Conservation (phyloP, 1,139 yeast species). For the Yamadazyma oceani region DNA sequence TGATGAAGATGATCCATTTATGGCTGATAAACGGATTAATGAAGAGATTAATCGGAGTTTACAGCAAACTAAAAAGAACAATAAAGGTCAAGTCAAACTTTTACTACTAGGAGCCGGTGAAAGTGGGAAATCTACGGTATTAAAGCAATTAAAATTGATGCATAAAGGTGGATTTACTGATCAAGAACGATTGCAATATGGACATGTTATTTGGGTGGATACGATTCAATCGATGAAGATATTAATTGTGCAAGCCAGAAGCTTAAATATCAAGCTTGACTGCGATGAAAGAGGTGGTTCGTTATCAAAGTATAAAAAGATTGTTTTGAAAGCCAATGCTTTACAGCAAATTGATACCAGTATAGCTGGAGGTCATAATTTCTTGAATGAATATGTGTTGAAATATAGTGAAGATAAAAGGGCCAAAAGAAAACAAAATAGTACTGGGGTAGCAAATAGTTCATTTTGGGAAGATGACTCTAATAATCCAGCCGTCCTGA, state of each 20-base stretch:
- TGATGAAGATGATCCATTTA: conserved; percentile 52
- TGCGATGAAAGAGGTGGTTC: conserved; percentile 56
- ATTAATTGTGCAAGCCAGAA: conserved; percentile 70
- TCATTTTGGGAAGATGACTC: conserved; percentile 38
- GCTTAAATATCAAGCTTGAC: conserved; percentile 55
- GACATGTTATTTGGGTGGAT: conserved; percentile 94
- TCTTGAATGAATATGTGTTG: conserved; percentile 62
- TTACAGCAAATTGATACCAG: conserved; percentile 62
- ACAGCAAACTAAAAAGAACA: conserved; percentile 51
- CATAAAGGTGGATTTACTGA: conserved; percentile 85
- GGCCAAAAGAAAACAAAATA: conserved; percentile 47
- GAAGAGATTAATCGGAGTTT: conserved; percentile 70
- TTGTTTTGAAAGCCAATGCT: conserved; percentile 56
- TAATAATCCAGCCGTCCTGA: conserved; percentile 8
- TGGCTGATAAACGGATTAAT: conserved; percentile 52
- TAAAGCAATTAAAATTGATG: conserved; percentile 83
- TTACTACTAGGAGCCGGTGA: conserved; percentile 91
- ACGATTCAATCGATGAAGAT: conserved; percentile 86
- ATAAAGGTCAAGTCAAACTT: conserved; percentile 55
- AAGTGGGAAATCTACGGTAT: conserved; percentile 93
- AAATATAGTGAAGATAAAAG: conserved; percentile 60
- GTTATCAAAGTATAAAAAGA: conserved; percentile 46
- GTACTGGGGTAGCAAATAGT: conserved; percentile 56
- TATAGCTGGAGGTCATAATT: conserved; percentile 67
- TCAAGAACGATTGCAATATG: conserved; percentile 77